A percentile compares a stretch with the other conserved stretches of the same genome.
These are phyloP conservation scores for Nakazawaea pomicola DNA, from an alignment of 805 yeast genomes.

Conservation along the genomic window DNA sequence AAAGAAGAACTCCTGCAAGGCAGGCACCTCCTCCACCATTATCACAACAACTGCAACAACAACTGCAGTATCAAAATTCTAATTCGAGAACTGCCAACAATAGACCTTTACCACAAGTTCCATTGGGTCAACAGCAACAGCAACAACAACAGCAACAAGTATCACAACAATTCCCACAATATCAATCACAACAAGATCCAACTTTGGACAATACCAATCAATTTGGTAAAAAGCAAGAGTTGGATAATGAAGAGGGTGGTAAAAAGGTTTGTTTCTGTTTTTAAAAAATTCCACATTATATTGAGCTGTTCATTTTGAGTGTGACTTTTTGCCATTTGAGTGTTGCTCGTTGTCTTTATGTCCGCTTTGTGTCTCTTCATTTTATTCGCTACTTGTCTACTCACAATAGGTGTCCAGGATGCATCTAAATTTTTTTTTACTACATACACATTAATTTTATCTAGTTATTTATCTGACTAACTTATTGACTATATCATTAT, in stretches of 20 bases:
- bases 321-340: neutral
- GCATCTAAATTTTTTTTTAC: too few species aligned
- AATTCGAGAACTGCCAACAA: constrained; percentile 13
- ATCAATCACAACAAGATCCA: constrained; percentile 8
- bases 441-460: too few species aligned
- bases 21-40: constrained; percentile 11
- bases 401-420: too few species aligned
- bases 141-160: neutral
- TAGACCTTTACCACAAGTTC: constrained; percentile 12
- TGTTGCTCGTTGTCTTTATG: too few species aligned
- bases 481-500: too few species aligned
- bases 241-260: constrained; percentile 1
- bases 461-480: too few species aligned
- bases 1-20: constrained; percentile 17
- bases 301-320: too few species aligned
- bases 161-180: neutral
- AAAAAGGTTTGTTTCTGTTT: constrained; percentile 13
- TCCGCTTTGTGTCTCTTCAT: too few species aligned
- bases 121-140: constrained; percentile 13
- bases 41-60: too few species aligned
- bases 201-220: constrained; percentile 2
- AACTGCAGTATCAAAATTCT: constrained; percentile 13
- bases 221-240: neutral
- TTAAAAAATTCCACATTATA: too few species aligned
- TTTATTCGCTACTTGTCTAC: too few species aligned